A percentile compares a stretch with the other conserved stretches of the same genome.
Conservation (phyloP, 1,139 yeast species). For the Candida dubliniensis region DNA sequence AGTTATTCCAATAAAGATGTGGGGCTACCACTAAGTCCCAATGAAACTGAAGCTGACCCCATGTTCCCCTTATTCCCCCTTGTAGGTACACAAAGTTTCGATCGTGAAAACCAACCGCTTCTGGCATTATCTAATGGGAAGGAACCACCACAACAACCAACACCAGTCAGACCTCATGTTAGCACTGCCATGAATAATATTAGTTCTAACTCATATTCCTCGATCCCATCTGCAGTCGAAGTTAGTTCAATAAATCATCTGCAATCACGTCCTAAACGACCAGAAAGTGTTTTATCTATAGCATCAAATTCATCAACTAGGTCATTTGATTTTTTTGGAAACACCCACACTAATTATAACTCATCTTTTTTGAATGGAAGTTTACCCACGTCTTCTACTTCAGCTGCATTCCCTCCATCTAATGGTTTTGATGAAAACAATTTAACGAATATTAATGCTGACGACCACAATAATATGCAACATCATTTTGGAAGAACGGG, state of each 20-base stretch:
- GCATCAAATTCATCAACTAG: conserved; percentile 40
- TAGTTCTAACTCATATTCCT: conserved; percentile 5
- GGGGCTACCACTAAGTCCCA: conserved; percentile 6
- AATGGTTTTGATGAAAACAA: conserved; percentile 10
- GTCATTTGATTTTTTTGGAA: conserved; percentile 16
- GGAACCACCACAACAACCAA: conserved; percentile 10
- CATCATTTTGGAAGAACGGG: conserved; percentile 18
- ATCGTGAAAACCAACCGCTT: conserved; percentile 38
- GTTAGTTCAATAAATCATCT: conserved; percentile 16
- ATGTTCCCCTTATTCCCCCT: conserved; percentile 55
- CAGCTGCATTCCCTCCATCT: conserved; percentile 36
- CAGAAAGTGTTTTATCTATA: conserved; percentile 44
- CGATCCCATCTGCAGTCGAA: conserved; percentile 6
- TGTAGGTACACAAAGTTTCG: conserved; percentile 48
- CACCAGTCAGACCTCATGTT: conserved; percentile 10
- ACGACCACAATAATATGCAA: conserved; percentile 10
- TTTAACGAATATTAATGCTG: neutral
- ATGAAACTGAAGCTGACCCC: conserved; percentile 21
- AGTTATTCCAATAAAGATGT: no score
- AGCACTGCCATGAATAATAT: neutral
- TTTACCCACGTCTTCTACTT: conserved; percentile 26
- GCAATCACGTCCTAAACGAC: conserved; percentile 37
- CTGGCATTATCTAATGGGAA: conserved; percentile 19
- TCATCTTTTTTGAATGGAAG: conserved; percentile 18
- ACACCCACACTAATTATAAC: conserved; percentile 7